Evolutionary conservation across 2,329 filamentous ascomycete species (phyloP), one percentile per base, ranked within the genome.

Genomic region (Sporothrix pseudoabietina): DNA sequence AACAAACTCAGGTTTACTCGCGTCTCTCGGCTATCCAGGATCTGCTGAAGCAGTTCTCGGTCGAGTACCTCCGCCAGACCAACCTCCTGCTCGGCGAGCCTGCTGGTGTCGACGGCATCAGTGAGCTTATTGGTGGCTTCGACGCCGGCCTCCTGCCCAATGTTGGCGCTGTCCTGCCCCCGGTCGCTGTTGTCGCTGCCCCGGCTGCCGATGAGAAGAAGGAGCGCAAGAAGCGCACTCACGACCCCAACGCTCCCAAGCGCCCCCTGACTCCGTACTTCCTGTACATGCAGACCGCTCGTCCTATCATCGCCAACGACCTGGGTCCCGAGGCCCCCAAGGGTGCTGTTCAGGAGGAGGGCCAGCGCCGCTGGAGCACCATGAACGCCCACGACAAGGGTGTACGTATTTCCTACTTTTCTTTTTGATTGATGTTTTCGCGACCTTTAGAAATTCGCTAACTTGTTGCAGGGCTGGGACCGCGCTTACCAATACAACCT

Each of bases 211-310:
- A 90, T 79, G 89, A 90, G 81, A 92, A 94, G 87, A 94, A 94
- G 87, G 94, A 96, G 87, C 91, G 92, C 82, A 95, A 96, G 87
- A 94, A 94, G 86, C 89, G 91, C 75, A 90, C 90, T 57, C 90
- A 92, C 79, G 95, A 98, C 81, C 94, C 94, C 77, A 97, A 97
- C 82, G 94, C 94, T 7, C 95, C 95, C 74, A 98, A 98, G 88
- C 90, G 94, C 69, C 94, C 95, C 9, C 83, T 98, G 79, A 98
- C 95, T 6, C 94, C 95, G 2, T 98, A 97, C 85, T 97, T 98
- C 86, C 85, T 98, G 75, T 98, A 94, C 85, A 94, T 97, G 87
- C 92, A 97, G 82, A 91, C 92, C 76, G 94, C 94, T 76, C 92
- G 96, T 69, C 88, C 90, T 70, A 91, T 93, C 80, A 96, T 98